phyloP scores from a whole-genome alignment of 306 rosid genomes.

The Cotoneaster glaucophyllus region DNA sequence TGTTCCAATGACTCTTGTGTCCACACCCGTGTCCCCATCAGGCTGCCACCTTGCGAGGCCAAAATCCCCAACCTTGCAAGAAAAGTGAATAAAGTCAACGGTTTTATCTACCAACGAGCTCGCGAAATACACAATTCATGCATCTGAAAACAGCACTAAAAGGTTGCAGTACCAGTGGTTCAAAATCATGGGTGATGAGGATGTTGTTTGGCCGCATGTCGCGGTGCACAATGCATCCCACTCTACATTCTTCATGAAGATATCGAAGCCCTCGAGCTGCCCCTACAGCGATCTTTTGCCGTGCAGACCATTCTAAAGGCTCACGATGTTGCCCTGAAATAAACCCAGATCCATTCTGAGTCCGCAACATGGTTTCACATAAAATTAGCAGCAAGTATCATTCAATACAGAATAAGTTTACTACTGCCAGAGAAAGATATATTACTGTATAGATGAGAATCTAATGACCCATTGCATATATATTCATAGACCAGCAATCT shows the following conservation, averaged over 20 bases:
- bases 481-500: slow-evolving; percentile 91
- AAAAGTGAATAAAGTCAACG: slow-evolving; percentile 11
- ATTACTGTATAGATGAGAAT: slow-evolving; percentile 91
- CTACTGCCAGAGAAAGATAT: background rate
- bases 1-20: slow-evolving; percentile 96
- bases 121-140: slow-evolving; percentile 5
- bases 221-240: slow-evolving; percentile 97
- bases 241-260: slow-evolving; percentile 99
- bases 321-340: slow-evolving; percentile 60
- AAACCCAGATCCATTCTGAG: slow-evolving; percentile 14
- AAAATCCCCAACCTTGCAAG: slow-evolving; percentile 87
- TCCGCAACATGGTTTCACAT: slow-evolving; percentile 13
- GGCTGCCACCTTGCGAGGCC: slow-evolving; percentile 99
- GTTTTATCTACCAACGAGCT: background rate
- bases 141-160: background rate
- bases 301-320: slow-evolving; percentile 85
- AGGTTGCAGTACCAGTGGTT: slow-evolving; percentile 61
- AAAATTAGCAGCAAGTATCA: background rate
- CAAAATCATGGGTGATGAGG: slow-evolving; percentile 98
- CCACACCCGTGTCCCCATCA: slow-evolving; percentile 92
- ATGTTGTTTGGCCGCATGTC: slow-evolving; percentile 99
- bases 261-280: slow-evolving; percentile 96
- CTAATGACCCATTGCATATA: slow-evolving; percentile 95
- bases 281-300: slow-evolving; percentile 92
- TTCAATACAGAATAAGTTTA: background rate